Base-by-base conservation (phyloP, 306 rosid species). In the Fagus crenata region DNA sequence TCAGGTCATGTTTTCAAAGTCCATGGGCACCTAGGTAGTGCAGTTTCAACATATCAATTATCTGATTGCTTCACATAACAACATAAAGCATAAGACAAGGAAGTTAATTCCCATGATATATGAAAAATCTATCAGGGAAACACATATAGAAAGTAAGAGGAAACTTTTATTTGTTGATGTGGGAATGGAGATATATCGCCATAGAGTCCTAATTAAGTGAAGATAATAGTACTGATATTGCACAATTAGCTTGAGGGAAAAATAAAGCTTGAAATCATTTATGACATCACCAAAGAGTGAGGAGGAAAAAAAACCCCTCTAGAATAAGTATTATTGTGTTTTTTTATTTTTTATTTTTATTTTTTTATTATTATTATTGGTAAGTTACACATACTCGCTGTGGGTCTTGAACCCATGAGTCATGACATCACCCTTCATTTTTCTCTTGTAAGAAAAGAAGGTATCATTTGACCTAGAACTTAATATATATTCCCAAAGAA, bases 1-100 rank as follows among this genome's bases (percentile, higher is more conserved):
- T 72, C 68, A 58, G 58, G 51, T 67, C 69, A 31, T 73, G 75
- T 55, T 65, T 83, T 53, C 68, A n/a, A 53, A 77, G 77, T 60
- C 78, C 78, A 53, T 60, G 70, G 76, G 61, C 77, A 72, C 69
- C 68, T 53, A 22, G 15, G n/a, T 55, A 54, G 42, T 67, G 46
- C 60, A 64, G 68, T 41, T 72, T 60, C 65, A 46, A 13, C 71
- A 67, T 46, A 35, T 49, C 56, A 67, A 82, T 77, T 36, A 77
- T 68, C 68, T 65, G 3, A 42, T 71, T 7, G 40, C 72, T n/a
- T 32, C 35, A 75, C 37, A 71, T n/a, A 72, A 43, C 51, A 54
- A 18, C 28, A 37, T n/a, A 28, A n/a, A 32, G 18, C 36, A 15
- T 14, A 22, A 22, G 28, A 22, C 28, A 22, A 22, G 28, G 33